Conservation (phyloP, 108 stramenopile species). For the Nitzschia sp. region DNA sequence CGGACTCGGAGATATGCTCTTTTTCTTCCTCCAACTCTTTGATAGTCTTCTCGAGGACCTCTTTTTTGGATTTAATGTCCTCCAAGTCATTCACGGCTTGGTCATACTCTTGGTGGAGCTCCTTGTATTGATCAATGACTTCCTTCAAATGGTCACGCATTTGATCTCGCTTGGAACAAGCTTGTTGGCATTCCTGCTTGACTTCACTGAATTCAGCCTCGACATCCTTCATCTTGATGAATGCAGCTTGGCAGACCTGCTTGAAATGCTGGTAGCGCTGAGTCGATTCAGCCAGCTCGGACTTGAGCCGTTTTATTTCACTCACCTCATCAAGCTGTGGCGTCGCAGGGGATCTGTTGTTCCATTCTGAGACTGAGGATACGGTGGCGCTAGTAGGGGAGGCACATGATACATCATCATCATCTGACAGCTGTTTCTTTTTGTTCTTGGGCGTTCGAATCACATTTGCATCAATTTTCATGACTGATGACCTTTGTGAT, state of each 20-base stretch:
- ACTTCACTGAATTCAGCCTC: slow-evolving; percentile 2
- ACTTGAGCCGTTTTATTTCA: neutral
- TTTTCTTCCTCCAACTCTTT: neutral
- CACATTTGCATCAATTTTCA: neutral
- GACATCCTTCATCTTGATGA: slow-evolving; percentile 3
- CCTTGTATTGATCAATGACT: slow-evolving; percentile 24
- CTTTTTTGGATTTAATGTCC: slow-evolving; percentile 2
- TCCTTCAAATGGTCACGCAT: slow-evolving; percentile 13
- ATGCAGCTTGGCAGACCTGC: slow-evolving; percentile 7
- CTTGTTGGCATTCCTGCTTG: slow-evolving; percentile 2
- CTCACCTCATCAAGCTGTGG: neutral
- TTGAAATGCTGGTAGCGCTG: slow-evolving; percentile 6
- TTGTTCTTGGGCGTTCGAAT: neutral
- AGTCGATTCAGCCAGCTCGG: neutral
- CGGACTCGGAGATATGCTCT: neutral
- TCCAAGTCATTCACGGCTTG: neutral
- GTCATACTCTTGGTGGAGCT: slow-evolving; percentile 5
- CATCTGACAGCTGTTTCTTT: neutral
- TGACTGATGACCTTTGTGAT: neutral
- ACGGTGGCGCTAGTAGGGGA: neutral
- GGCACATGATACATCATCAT: neutral
- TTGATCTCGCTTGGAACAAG: neutral
- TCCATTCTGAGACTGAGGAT: neutral
- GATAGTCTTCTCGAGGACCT: neutral
- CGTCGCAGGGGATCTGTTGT: neutral